Base-by-base conservation (phyloP, 208 protist genomes). In the Phytomonas sp. region DNA sequence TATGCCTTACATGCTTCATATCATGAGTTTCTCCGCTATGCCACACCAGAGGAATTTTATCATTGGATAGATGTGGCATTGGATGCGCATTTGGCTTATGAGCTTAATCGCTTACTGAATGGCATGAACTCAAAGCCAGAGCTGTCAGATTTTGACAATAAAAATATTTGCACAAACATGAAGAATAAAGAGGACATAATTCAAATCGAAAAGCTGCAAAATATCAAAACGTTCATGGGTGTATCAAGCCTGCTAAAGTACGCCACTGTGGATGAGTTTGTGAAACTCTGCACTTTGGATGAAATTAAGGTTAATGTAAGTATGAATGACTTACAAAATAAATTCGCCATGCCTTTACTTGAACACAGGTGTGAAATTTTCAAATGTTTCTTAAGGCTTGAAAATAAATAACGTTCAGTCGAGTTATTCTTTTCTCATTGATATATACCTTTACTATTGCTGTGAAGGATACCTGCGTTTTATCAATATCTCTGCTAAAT, bases 191-290 rank as follows among this genome's bases (percentile, higher is more conserved):
- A 76, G 67, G 69, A 69, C 11, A 29, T 2, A 33, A 10, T 23
- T 69, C 36, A 66, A 12, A 19, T 45, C n/a, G 71, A 82, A 62
- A 72, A 86, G 0, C 81, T 82, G 3, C 49, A 61, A 29, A 76
- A 91, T 62, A 89, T 94, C 70, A 88, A 89, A 70, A 70, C 56
- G 0, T 83, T 82, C 0, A 75, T 94, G 23, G 88, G 88, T 23
- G 63, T 81, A 4, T 36, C 69, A 8, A 78, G 79, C 29, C 34
- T 91, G 65, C 74, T 79, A 29, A 83, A 80, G 63, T 86, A 89
- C 66, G 82, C 85, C 10, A 76, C 80, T 0, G 66, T 78, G 12
- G 80, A 90, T 10, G 42, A 83, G 14, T 77, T 87, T 64, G 67
- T 84, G 6, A 65, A 66, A 6, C 78, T 91, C 7, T 91, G 84